Evolutionary conservation across 176 grass and related monocot genomes (phyloP).

Genomic region (Urochloa ruziziensis): DNA sequence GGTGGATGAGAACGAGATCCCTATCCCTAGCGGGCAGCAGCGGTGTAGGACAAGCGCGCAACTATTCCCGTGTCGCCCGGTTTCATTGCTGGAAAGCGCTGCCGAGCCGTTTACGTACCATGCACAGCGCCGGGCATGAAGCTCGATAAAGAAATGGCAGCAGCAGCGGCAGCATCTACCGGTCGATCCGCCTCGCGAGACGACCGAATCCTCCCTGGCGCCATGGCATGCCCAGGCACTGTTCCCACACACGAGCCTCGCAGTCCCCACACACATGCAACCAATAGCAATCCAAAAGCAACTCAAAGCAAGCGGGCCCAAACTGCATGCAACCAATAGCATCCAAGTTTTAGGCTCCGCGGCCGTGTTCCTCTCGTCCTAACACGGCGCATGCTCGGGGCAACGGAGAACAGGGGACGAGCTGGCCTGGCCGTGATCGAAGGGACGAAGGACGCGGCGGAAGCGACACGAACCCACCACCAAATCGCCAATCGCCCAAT

Average conservation of each 20-base stretch:
- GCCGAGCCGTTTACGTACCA: slow-evolving; percentile 22
- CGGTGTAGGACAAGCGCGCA: not conserved
- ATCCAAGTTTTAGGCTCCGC: too few species aligned
- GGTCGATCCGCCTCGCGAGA: not conserved
- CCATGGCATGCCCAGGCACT: not conserved
- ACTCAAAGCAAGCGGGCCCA: too few species aligned
- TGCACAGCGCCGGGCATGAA: not conserved
- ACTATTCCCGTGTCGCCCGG: not conserved
- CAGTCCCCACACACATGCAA: too few species aligned
- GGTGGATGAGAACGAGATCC: not conserved
- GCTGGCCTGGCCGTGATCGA: not conserved
- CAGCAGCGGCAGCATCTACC: not conserved
- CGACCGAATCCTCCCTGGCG: not conserved
- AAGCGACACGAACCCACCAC: not conserved
- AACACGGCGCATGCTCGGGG: not conserved
- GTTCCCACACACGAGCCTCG: not conserved
- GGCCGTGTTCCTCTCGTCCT: not conserved
- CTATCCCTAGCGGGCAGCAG: not conserved
- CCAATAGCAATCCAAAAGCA: too few species aligned
- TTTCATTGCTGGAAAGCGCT: not conserved
- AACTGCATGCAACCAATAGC: too few species aligned
- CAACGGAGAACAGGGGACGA: not conserved
- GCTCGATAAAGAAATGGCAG: slow-evolving; percentile 29
- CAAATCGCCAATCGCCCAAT: too few species aligned
- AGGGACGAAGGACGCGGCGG: not conserved